Conservation (phyloP, 257 asterid genomes). For the Scutellaria galericulata region DNA sequence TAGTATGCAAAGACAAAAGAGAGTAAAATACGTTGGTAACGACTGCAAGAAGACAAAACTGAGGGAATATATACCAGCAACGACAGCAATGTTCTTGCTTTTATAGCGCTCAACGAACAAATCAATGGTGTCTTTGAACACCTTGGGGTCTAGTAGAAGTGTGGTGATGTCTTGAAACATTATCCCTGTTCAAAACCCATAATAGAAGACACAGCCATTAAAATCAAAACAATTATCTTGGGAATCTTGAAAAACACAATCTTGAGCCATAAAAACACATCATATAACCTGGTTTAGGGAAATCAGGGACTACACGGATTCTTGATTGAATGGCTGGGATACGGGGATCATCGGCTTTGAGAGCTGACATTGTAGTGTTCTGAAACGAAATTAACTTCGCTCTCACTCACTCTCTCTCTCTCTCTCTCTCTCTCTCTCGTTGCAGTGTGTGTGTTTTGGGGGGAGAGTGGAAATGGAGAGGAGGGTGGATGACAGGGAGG, state of each 20-base stretch:
- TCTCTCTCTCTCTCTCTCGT: too few species aligned
- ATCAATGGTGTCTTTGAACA: constrained; percentile 81
- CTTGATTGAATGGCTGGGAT: constrained; percentile 72
- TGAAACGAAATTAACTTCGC: not conserved
- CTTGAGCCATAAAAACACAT: constrained; percentile 2
- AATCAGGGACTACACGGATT: constrained; percentile 81
- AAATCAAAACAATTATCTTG: not conserved
- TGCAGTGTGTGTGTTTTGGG: too few species aligned
- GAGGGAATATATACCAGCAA: constrained; percentile 64
- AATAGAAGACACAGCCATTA: not conserved
- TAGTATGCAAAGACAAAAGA: not conserved
- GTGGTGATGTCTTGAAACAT: constrained; percentile 92
- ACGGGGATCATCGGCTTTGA: constrained; percentile 70
- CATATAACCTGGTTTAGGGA: constrained; percentile 68
- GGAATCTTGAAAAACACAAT: not conserved
- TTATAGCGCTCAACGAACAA: constrained; percentile 80
- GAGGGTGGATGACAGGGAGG: not conserved
- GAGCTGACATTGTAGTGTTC: constrained; percentile 57
- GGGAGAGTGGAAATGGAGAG: not conserved
- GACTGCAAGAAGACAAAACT: constrained; percentile 27
- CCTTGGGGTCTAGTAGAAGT: constrained; percentile 70
- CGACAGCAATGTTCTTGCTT: constrained; percentile 70
- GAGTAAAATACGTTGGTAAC: constrained; percentile 9
- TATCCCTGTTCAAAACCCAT: constrained; percentile 55
- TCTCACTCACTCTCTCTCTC: too few species aligned